phyloP scores from a whole-genome alignment of 164 flowering plant species.

The Cinnamomum micranthum region DNA sequence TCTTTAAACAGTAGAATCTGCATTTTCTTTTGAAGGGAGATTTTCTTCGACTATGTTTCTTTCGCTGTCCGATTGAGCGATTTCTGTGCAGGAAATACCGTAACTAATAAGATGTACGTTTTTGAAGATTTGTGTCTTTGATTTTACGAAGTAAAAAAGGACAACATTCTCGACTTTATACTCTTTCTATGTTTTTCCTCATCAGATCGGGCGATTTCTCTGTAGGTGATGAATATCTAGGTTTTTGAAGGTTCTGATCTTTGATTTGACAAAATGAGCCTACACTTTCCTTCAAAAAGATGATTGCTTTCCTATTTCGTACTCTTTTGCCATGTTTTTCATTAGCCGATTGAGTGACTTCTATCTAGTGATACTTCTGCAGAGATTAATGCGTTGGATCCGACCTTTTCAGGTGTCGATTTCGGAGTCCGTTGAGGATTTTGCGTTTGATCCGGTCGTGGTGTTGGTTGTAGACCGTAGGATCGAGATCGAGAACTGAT shows the following conservation, averaged over 20 bases:
- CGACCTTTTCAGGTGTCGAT: neutral
- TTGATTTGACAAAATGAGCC: neutral
- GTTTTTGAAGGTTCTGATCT: neutral
- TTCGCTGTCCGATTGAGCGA: neutral
- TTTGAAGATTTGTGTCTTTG: neutral
- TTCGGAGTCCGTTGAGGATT: neutral
- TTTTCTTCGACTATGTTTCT: neutral
- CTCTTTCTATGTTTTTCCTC: neutral
- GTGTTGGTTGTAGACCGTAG: neutral
- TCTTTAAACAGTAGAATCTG: too few relatives aligned
- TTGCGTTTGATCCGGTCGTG: neutral
- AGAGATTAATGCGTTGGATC: neutral
- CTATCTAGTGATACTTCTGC: neutral
- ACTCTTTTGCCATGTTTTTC: too few relatives aligned
- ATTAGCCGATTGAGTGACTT: too few relatives aligned
- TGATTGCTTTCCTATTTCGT: neutral
- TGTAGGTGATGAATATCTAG: neutral
- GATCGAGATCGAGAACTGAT: conserved; percentile 3
- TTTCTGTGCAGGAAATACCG: neutral
- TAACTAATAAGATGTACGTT: neutral
- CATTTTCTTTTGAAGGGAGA: too few relatives aligned
- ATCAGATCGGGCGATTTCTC: neutral
- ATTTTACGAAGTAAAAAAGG: neutral
- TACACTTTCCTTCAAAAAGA: neutral
- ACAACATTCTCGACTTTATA: neutral